Evolutionary conservation across 257 asterid genomes (phyloP).

Genomic region (Solanum medicagineum): DNA sequence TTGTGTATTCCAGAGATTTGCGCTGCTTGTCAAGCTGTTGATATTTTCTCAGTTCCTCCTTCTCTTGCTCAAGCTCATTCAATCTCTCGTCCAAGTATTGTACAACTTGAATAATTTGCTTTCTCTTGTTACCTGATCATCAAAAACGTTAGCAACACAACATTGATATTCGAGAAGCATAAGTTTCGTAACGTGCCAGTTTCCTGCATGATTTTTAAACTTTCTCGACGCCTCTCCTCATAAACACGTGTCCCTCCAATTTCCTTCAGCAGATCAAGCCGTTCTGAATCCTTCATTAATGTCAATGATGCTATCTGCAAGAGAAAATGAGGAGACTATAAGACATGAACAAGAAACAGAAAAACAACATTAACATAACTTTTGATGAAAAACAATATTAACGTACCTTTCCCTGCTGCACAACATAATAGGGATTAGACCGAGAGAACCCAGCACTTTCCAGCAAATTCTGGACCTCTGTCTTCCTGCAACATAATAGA

Average conservation of each 20-base stretch:
- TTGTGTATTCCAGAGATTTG: slow-evolving; percentile 83
- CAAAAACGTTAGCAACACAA: slow-evolving; percentile 13
- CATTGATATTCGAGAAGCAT: slow-evolving; percentile 6
- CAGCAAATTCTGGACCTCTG: slow-evolving; percentile 96
- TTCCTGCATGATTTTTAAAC: slow-evolving; percentile 95
- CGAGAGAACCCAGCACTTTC: slow-evolving; percentile 99
- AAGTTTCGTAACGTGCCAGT: slow-evolving; percentile 44
- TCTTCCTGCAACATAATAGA: slow-evolving; percentile 57
- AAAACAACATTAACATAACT: slow-evolving; percentile 26
- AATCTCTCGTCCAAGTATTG: slow-evolving; percentile 95
- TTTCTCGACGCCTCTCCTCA: slow-evolving; percentile 98
- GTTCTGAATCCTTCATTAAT: slow-evolving; percentile 91
- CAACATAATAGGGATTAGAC: slow-evolving; percentile 98
- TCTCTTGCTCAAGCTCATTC: slow-evolving; percentile 96
- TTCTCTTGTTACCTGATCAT: slow-evolving; percentile 75
- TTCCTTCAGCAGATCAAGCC: slow-evolving; percentile 96
- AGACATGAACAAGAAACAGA: background rate
- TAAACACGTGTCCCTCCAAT: slow-evolving; percentile 99
- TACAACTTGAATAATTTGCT: slow-evolving; percentile 94
- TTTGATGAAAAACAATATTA: slow-evolving; percentile 3
- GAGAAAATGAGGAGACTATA: slow-evolving; percentile 12
- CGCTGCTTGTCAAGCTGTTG: slow-evolving; percentile 92
- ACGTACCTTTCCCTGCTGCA: slow-evolving; percentile 95
- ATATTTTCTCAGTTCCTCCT: slow-evolving; percentile 84
- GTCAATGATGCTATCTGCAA: slow-evolving; percentile 80